These are phyloP conservation scores for Cerrena zonata DNA, from an alignment of 1,284 basidiomycete genomes.

Conservation along the genomic window DNA sequence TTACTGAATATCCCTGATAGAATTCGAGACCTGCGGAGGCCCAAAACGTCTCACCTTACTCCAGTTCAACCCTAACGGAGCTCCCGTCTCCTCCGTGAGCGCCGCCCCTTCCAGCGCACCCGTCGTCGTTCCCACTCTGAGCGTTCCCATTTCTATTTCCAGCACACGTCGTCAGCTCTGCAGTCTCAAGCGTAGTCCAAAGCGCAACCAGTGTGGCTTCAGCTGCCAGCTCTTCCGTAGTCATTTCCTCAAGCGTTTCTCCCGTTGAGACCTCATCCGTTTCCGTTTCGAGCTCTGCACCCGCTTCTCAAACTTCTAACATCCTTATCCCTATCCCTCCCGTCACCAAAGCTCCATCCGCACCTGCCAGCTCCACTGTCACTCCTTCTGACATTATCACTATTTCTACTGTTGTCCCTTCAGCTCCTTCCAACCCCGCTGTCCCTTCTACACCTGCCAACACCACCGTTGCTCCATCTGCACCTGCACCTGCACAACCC, in stretches of 20 bases:
- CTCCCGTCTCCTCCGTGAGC: constrained; percentile 9
- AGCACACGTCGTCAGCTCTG: constrained; percentile 9
- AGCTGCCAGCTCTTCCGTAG: not conserved
- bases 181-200: constrained; percentile 7
- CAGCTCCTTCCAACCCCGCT: not conserved
- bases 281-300: constrained; percentile 5
- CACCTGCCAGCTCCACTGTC: too few relatives aligned
- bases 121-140: constrained; percentile 8
- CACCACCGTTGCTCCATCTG: not conserved
- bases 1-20: constrained; percentile 1
- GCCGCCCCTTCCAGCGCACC: constrained; percentile 9
- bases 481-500: not conserved
- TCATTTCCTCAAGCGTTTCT: constrained; percentile 2
- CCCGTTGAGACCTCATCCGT: constrained; percentile 3
- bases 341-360: constrained; percentile 6
- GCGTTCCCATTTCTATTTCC: not conserved
- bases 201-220: constrained; percentile 5
- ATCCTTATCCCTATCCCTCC: constrained; percentile 2
- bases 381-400: constrained; percentile 3
- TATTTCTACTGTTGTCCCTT: constrained; percentile 2
- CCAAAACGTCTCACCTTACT: constrained; percentile 21
- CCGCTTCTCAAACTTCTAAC: constrained; percentile 7
- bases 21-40: constrained; percentile 24
- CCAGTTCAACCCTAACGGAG: constrained; percentile 12
- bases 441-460: not conserved